Base-by-base conservation (phyloP, 169 alveolate species). In the Perkinsus chesapeaki region DNA sequence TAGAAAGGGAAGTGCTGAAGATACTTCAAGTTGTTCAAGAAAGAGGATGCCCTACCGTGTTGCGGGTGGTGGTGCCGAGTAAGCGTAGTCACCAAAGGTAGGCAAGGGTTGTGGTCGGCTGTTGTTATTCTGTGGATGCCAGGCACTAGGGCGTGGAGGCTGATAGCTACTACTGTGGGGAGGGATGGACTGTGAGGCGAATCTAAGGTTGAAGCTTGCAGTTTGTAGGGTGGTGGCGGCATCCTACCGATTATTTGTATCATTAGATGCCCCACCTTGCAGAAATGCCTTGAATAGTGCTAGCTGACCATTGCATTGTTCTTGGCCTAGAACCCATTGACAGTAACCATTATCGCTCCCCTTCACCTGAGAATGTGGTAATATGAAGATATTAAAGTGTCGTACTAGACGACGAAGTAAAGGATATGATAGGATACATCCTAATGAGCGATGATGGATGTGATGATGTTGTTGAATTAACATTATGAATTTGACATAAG, bases 401-500 rank as follows among this genome's bases (percentile, higher is more conserved):
- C 23, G 60, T 9, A 43, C 23, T 43, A n/a, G n/a, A n/a, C n/a
- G n/a, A n/a, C n/a, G n/a, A n/a, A n/a, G n/a, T n/a, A n/a, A n/a
- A n/a, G n/a, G n/a, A n/a, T n/a, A n/a, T n/a, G n/a, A n/a, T n/a
- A n/a, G n/a, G n/a, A n/a, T n/a, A n/a, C n/a, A n/a, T n/a, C n/a
- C n/a, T n/a, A n/a, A n/a, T n/a, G n/a, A n/a, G n/a, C n/a, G n/a
- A n/a, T n/a, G n/a, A n/a, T n/a, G n/a, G n/a, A 94, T 95, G 38
- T 96, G 97, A 3, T 94, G 39, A 16, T 96, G 97, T 5, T 93
- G 94, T 0, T 95, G 95, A 39, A 96, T 94, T 73, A 93, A 94
- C 91, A 92, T 73, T 37, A 95, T 95, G 97, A 97, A 96, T 47
- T 94, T 47, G 43, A 95, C 96, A 90, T 95, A 96, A 0, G 95